Percentiles rank a stretch among this genome's conserved stretches.
Evolutionary conservation across 2,329 filamentous ascomycete genomes (phyloP).

Genomic region (Calonectria leucothoes): DNA sequence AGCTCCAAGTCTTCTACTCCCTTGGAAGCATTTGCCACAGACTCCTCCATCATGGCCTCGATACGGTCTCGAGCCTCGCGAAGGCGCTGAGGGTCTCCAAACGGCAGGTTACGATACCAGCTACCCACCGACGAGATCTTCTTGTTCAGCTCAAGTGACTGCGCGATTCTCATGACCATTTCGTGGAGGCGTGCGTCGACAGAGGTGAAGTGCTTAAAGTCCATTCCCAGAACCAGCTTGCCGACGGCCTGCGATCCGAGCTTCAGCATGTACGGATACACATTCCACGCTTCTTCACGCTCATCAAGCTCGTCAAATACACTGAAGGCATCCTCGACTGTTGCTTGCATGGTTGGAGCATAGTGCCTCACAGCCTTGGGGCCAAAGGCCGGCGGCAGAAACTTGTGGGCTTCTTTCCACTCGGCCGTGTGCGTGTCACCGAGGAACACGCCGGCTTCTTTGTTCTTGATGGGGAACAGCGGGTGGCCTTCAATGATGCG

Average conservation of each 20-base stretch:
- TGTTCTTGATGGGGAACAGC: constrained; percentile 55
- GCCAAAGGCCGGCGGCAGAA: constrained; percentile 67
- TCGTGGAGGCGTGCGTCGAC: constrained; percentile 61
- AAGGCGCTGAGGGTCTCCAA: constrained; percentile 64
- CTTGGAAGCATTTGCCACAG: constrained; percentile 47
- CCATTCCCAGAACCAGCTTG: constrained; percentile 57
- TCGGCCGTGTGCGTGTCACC: constrained; percentile 63
- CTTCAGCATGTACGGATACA: constrained; percentile 63
- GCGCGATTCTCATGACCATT: constrained; percentile 63
- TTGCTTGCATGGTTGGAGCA: constrained; percentile 67
- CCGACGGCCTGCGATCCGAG: constrained; percentile 58
- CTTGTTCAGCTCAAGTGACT: constrained; percentile 67
- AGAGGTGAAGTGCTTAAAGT: constrained; percentile 57
- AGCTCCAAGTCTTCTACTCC: constrained; percentile 53
- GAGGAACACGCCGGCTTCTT: constrained; percentile 57
- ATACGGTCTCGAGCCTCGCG: constrained; percentile 38
- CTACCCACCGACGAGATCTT: constrained; percentile 64
- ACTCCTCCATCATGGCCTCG: constrained; percentile 50
- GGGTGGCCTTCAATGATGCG: constrained; percentile 63
- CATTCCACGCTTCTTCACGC: constrained; percentile 58
- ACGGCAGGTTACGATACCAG: constrained; percentile 69
- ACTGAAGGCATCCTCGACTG: constrained; percentile 61
- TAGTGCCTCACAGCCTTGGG: constrained; percentile 73
- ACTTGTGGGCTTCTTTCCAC: constrained; percentile 69
- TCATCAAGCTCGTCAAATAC: constrained; percentile 64